These are phyloP conservation scores for Tricholoma terreum DNA, from an alignment of 768 basidiomycete genomes.

Conservation along the genomic window DNA sequence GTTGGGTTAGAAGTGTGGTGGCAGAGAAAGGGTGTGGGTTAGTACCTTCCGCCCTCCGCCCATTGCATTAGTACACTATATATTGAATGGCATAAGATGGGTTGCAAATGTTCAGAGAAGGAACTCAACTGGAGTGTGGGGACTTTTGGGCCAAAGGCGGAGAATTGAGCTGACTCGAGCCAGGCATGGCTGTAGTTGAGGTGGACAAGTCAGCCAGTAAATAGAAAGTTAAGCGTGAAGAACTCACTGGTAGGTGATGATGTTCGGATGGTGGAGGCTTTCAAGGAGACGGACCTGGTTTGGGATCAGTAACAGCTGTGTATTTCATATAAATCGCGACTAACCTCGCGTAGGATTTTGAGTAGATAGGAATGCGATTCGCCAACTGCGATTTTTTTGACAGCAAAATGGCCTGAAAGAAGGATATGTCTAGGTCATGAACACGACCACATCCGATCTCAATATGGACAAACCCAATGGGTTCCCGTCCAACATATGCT, in stretches of 20 bases:
- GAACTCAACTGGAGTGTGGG: conserved; percentile 80
- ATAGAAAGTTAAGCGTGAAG: neutral
- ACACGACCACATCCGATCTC: conserved; percentile 4
- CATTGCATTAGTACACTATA: conserved; percentile 86
- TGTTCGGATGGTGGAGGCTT: conserved; percentile 84
- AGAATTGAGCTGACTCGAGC: conserved; percentile 85
- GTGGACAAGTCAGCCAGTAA: conserved; percentile 1
- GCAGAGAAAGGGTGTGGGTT: neutral
- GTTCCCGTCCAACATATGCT: conserved; percentile 66
- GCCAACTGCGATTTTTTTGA: conserved; percentile 96
- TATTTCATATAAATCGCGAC: conserved; percentile 10
- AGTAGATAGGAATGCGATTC: conserved; percentile 84
- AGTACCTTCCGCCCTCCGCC: conserved; percentile 79
- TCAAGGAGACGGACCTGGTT: conserved; percentile 78
- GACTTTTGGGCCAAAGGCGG: conserved; percentile 82
- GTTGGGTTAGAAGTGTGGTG: neutral
- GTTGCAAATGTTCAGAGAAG: neutral
- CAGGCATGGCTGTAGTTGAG: conserved; percentile 63
- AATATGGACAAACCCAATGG: conserved; percentile 54
- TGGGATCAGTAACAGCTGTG: neutral
- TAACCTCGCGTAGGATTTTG: conserved; percentile 73
- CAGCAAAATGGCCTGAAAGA: conserved; percentile 73
- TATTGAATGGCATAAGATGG: neutral
- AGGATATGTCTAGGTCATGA: conserved; percentile 1
- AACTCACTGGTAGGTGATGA: conserved; percentile 82